These are phyloP conservation scores for Pestalotiopsis sp. DNA, from an alignment of 2,329 filamentous ascomycete species.

Conservation along the genomic window DNA sequence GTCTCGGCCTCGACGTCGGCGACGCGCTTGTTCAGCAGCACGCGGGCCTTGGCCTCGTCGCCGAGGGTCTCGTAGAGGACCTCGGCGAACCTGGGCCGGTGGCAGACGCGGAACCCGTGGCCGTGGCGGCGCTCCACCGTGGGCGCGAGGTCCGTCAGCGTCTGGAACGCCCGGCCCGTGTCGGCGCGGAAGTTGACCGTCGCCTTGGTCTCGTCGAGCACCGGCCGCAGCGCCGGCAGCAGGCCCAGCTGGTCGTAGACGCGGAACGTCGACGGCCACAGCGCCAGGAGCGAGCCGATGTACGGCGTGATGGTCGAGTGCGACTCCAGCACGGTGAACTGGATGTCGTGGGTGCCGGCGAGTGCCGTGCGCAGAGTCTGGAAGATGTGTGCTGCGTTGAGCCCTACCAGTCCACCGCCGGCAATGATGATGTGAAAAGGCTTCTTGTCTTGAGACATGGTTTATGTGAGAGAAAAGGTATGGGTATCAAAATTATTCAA, in stretches of 20 bases:
- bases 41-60: not conserved
- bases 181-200: slow-evolving; percentile 6
- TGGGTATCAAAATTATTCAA: not conserved
- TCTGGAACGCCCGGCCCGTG: not conserved
- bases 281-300: slow-evolving; percentile 2
- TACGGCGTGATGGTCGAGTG: slow-evolving; percentile 2
- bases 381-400: slow-evolving; percentile 11
- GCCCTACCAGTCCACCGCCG: slow-evolving; percentile 11
- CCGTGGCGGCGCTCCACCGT: not conserved
- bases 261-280: slow-evolving; percentile 4
- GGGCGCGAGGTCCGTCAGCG: not conserved
- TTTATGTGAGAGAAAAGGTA: not conserved
- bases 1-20: slow-evolving; percentile 1
- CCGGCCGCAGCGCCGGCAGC: not conserved
- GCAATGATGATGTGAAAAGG: slow-evolving; percentile 12
- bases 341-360: not conserved
- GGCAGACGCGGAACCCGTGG: not conserved
- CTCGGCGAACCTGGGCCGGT: slow-evolving; percentile 7
- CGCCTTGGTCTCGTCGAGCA: not conserved
- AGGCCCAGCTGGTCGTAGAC: slow-evolving; percentile 11
- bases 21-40: slow-evolving; percentile 1
- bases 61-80: not conserved
- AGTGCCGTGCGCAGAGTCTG: not conserved
- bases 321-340: slow-evolving; percentile 8
- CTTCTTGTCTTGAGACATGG: not conserved